Percentiles rank a stretch among this genome's conserved stretches.
Evolutionary conservation across 1,284 basidiomycete genomes (phyloP).

Genomic region (Ustilago xerochloae): DNA sequence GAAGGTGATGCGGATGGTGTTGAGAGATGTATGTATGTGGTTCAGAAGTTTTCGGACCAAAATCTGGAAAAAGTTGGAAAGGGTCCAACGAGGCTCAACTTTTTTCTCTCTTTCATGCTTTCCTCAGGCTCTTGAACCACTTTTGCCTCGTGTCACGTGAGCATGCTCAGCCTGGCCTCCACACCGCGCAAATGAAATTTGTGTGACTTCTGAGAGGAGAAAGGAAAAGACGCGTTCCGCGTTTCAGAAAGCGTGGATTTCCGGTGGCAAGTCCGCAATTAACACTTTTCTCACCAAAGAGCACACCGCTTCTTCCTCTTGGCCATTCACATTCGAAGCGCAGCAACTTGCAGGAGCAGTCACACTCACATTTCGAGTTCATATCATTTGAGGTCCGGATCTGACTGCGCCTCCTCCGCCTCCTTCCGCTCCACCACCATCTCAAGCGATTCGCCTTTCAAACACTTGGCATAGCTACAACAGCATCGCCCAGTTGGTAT

Average conservation of each 20-base stretch:
- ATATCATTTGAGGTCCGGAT: too few relatives aligned
- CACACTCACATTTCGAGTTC: background rate
- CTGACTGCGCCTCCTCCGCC: background rate
- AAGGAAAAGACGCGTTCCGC: constrained; percentile 28
- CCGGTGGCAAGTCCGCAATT: constrained; percentile 31
- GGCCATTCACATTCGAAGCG: background rate
- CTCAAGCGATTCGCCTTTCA: too few relatives aligned
- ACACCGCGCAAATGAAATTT: constrained; percentile 23
- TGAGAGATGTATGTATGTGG: too few relatives aligned
- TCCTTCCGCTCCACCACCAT: too few relatives aligned
- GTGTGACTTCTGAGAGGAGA: background rate
- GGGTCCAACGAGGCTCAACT: constrained; percentile 11
- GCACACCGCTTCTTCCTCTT: background rate
- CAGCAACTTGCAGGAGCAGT: background rate
- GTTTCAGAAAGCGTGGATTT: constrained; percentile 15
- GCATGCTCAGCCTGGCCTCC: constrained; percentile 31
- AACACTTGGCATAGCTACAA: too few relatives aligned
- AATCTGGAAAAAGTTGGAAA: constrained; percentile 11
- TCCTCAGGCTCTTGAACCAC: background rate
- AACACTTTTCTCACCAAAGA: constrained; percentile 25
- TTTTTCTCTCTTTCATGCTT: constrained; percentile 9
- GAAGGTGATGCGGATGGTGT: too few relatives aligned
- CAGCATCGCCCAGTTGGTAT: too few relatives aligned
- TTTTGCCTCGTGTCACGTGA: constrained; percentile 28
- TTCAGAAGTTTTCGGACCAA: background rate